A percentile compares a stretch with the other conserved stretches of the same genome.
Conservation (phyloP, 2,329 filamentous ascomycete species). For the Sporothrix sp. region DNA sequence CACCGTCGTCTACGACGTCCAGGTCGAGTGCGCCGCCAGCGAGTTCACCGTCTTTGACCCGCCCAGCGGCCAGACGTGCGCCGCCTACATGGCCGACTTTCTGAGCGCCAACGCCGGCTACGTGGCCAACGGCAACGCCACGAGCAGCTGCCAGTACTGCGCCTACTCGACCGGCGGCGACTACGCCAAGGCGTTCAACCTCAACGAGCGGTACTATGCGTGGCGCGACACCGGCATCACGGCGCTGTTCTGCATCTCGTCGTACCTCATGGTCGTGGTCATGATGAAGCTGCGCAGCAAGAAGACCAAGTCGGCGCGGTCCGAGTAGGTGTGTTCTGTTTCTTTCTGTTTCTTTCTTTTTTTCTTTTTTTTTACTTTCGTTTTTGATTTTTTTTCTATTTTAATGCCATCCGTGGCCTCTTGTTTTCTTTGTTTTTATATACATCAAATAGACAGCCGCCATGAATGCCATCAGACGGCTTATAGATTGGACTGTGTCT, state of each 20-base stretch:
- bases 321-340: conserved; percentile 10
- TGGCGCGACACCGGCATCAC: conserved; percentile 56
- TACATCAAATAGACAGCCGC: neutral
- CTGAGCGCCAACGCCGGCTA: conserved; percentile 35
- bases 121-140: conserved; percentile 49
- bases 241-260: conserved; percentile 44
- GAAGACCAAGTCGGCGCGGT: conserved; percentile 37
- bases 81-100: conserved; percentile 46
- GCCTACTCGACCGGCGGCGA: conserved; percentile 48
- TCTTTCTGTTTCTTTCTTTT: neutral
- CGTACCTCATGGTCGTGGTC: conserved; percentile 38
- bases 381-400: neutral
- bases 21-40: conserved; percentile 35
- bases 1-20: conserved; percentile 38
- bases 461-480: neutral
- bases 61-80: conserved; percentile 43
- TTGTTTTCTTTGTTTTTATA: neutral
- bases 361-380: neutral
- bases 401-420: neutral
- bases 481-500: neutral
- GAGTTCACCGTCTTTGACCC: conserved; percentile 46
- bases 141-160: conserved; percentile 49
- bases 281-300: conserved; percentile 42
- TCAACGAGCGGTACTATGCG: conserved; percentile 51
- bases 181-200: conserved; percentile 49